These are phyloP conservation scores for Scheffersomyces parashehatae DNA, from an alignment of 1,139 yeast species.

Conservation along the genomic window DNA sequence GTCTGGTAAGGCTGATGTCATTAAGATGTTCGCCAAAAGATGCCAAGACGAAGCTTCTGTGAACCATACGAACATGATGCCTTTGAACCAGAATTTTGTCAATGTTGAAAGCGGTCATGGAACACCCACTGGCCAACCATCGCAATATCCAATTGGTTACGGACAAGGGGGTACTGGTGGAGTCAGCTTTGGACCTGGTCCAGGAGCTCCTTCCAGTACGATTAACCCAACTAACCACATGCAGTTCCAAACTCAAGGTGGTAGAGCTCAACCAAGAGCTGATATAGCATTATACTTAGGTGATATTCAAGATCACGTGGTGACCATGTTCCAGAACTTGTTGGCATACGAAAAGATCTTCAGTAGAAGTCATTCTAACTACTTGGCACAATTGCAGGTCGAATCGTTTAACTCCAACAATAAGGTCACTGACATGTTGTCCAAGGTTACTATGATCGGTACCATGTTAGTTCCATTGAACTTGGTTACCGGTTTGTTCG, in stretches of 20 bases:
- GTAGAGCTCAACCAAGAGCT: conserved; percentile 66
- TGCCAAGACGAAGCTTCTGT: conserved; percentile 70
- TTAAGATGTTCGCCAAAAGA: conserved; percentile 94
- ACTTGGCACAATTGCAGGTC: conserved; percentile 90
- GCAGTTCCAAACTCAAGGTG: conserved; percentile 9
- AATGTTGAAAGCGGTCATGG: conserved; percentile 4
- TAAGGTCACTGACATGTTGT: conserved; percentile 80
- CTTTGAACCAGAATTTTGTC: conserved; percentile 1
- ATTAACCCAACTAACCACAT: conserved; percentile 11
- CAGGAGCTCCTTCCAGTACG: conserved; percentile 17
- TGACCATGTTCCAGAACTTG: conserved; percentile 92
- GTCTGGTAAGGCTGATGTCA: conserved; percentile 95
- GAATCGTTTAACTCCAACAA: conserved; percentile 86
- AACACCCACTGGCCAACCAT: conserved; percentile 6
- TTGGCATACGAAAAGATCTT: conserved; percentile 89
- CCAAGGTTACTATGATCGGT: conserved; percentile 88
- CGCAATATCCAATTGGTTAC: conserved; percentile 10
- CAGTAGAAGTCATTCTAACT: conserved; percentile 87
- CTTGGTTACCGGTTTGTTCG: conserved; percentile 87
- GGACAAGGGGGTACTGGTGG: conserved; percentile 17
- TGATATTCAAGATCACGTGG: conserved; percentile 96
- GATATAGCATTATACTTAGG: conserved; percentile 88
- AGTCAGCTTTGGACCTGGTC: conserved; percentile 24
- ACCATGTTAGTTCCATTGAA: conserved; percentile 89
- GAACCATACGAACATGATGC: conserved; percentile 6